phyloP scores from a whole-genome alignment of 176 grass and related monocot species.

The Ensete ventricosum region DNA sequence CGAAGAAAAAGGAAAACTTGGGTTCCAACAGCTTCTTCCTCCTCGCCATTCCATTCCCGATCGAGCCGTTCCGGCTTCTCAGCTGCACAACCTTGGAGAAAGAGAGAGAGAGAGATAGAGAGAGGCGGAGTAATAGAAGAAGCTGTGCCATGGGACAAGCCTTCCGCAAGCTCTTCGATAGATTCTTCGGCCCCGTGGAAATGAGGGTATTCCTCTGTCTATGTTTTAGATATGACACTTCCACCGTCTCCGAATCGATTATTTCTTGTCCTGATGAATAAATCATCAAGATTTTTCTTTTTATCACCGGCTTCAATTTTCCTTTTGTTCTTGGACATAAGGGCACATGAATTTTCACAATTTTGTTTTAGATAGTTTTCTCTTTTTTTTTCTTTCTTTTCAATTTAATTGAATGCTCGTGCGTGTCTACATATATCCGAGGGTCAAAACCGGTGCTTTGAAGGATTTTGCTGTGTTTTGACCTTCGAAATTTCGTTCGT shows the following conservation, averaged over 20 bases:
- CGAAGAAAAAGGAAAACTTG: too few relatives aligned
- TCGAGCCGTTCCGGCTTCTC: too few relatives aligned
- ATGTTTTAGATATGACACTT: neutral
- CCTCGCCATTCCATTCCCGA: too few relatives aligned
- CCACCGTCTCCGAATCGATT: neutral
- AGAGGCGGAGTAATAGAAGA: neutral
- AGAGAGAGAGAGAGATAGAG: neutral
- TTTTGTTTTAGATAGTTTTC: neutral
- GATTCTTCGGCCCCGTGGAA: slow-evolving; percentile 3
- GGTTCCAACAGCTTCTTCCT: too few relatives aligned
- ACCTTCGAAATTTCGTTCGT: too few relatives aligned
- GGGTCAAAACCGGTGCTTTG: too few relatives aligned
- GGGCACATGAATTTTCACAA: neutral
- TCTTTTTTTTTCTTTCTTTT: too few relatives aligned
- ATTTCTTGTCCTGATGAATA: neutral
- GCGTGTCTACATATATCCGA: too few relatives aligned
- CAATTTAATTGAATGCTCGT: too few relatives aligned
- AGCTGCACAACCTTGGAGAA: too few relatives aligned
- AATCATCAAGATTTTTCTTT: neutral
- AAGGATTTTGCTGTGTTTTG: too few relatives aligned
- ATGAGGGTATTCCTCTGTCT: neutral
- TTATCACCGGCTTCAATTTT: neutral
- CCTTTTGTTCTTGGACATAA: neutral
- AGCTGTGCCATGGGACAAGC: slow-evolving; percentile 2
- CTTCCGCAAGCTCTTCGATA: slow-evolving; percentile 13